phyloP scores from a whole-genome alignment of 257 asterid genomes.

The Scutellaria galericulata region DNA sequence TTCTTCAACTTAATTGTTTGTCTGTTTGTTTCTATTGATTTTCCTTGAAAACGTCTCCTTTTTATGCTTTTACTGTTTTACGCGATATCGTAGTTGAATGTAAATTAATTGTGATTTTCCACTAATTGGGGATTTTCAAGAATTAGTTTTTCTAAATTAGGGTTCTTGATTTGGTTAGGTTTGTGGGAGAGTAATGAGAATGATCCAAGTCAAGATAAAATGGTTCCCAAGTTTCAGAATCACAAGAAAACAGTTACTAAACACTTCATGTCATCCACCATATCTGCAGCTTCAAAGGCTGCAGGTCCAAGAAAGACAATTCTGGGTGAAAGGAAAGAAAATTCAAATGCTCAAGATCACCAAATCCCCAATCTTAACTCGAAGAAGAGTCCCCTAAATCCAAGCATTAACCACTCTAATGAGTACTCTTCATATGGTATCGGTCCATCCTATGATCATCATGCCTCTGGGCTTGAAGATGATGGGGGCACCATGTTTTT shows the following conservation, averaged over 20 bases:
- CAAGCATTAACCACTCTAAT: constrained; percentile 16
- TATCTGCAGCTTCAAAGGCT: constrained; percentile 68
- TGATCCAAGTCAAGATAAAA: constrained; percentile 35
- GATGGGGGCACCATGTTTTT: constrained; percentile 31
- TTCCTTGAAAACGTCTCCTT: background rate
- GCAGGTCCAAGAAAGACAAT: constrained; percentile 56
- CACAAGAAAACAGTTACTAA: constrained; percentile 42
- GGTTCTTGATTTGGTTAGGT: constrained; percentile 33
- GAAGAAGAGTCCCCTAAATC: constrained; percentile 21
- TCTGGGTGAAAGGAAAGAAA: constrained; percentile 56
- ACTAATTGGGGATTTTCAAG: constrained; percentile 11
- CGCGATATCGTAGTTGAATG: background rate
- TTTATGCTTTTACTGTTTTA: background rate
- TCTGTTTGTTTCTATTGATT: background rate
- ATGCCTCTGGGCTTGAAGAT: constrained; percentile 37
- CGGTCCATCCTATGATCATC: constrained; percentile 18
- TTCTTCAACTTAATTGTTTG: background rate
- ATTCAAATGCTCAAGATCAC: constrained; percentile 32
- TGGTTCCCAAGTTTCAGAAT: constrained; percentile 44
- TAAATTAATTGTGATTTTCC: background rate
- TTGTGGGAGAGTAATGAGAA: constrained; percentile 70
- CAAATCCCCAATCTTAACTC: constrained; percentile 24
- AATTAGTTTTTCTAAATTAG: background rate
- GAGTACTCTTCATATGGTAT: constrained; percentile 23
- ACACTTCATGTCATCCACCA: constrained; percentile 66